Conservation (phyloP, 768 basidiomycete species). For the Serendipita sp. region DNA sequence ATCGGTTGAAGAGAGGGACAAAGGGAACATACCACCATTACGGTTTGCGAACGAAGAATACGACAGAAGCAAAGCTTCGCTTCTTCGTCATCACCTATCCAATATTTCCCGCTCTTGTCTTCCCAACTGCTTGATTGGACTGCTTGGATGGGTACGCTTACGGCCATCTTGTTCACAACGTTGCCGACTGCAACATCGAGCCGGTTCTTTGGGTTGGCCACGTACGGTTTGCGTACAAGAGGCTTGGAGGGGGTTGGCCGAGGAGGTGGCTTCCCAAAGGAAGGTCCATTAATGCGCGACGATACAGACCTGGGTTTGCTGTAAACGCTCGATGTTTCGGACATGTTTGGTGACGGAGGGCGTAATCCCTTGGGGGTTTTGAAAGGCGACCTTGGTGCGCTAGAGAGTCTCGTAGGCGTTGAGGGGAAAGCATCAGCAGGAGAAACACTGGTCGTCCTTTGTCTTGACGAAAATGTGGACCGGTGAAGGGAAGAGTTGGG, state of each 20-base stretch:
- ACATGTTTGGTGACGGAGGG: slow-evolving; percentile 43
- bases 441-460: slow-evolving; percentile 53
- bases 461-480: slow-evolving; percentile 72
- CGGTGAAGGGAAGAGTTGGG: slow-evolving; percentile 30
- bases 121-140: slow-evolving; percentile 67
- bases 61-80: slow-evolving; percentile 84
- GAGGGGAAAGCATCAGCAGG: slow-evolving; percentile 26
- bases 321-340: slow-evolving; percentile 41
- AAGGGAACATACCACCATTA: slow-evolving; percentile 66
- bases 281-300: slow-evolving; percentile 49
- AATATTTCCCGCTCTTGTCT: slow-evolving; percentile 88
- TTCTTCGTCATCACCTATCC: slow-evolving; percentile 78
- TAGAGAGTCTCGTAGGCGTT: slow-evolving; percentile 22
- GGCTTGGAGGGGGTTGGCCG: slow-evolving; percentile 20
- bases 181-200: slow-evolving; percentile 86
- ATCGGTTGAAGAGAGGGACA: background rate
- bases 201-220: slow-evolving; percentile 80
- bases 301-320: slow-evolving; percentile 26
- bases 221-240: slow-evolving; percentile 47
- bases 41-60: slow-evolving; percentile 77
- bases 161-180: slow-evolving; percentile 76
- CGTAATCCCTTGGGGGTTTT: slow-evolving; percentile 23
- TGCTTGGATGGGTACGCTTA: slow-evolving; percentile 68
- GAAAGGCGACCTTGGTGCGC: slow-evolving; percentile 20
- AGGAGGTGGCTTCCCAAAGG: slow-evolving; percentile 37